Evolutionary conservation across 2,329 filamentous ascomycete species (phyloP), one percentile per base, ranked within the genome.

Genomic region (Penicillium janthinellum): DNA sequence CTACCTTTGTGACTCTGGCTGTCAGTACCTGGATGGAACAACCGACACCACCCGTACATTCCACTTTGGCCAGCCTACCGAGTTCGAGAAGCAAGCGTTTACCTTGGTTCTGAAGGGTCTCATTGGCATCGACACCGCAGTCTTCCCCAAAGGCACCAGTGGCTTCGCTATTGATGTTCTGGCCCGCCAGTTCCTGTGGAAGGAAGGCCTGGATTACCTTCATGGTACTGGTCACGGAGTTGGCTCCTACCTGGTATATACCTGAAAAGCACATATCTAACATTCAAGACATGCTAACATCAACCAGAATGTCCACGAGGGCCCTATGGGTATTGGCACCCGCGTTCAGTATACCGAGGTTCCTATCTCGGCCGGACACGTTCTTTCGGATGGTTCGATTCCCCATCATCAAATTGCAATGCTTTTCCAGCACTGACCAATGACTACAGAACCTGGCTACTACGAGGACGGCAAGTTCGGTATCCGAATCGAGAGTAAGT

Each of bases 191-290:
- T 90, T 91, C 71, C 83, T 99, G 60, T 99, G 95, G 95, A 90
- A 91, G 71, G 84, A 94, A 71, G 95, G 95, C 0, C 82, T 99
- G 12, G 95, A 99, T 74, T 99, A 97, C 77, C 87, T 95, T 39
- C 95, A 99, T 74, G 95, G 95, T 58, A 99, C 95, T 4, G 95
- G 95, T 10, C 95, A 99, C 73, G 95, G 95, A 45, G 90, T 99
- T 38, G 95, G 95, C 31, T 96, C 92, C 1, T 99, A 89, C 77
- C 80, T 99, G 67, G 79, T 81, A 73, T 66, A 61, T 39, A 44
- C 5, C 10, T n/a, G n/a, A 35, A 15, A 5, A 15, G 11, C 12
- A 20, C 14, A 42, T 34, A 11, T 11, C 12, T 60, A 20, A 11
- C 38, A 4, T 20, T 35, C 14, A 38, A 3, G 14, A 11, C 22